Evolutionary conservation across 73 alveolate species (phyloP), one percentile per base, ranked within the genome.

Genomic region (Uronychia setigera): DNA sequence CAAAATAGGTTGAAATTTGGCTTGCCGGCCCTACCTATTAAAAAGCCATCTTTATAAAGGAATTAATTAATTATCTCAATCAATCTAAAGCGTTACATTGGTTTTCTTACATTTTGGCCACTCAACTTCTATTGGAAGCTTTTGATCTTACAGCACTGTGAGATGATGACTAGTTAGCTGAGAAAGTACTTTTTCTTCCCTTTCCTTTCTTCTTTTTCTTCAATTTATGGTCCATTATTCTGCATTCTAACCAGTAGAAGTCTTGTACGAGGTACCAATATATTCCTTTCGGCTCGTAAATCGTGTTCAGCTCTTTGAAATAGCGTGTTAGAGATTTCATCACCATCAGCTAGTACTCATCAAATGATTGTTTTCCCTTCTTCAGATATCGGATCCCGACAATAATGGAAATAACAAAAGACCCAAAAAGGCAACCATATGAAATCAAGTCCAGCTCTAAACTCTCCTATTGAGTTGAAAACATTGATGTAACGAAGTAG

Each of bases 271-370:
- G 67, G 67, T 46, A 46, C 67, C 67, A 46, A 46, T 46, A 46
- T 5, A 46, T 46, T 5, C 67, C 67, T 46, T 46, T 46, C 5
- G 67, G 67, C 67, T 46, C 67, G 67, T 46, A 46, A 19, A 46
- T 46, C 19, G 5, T 5, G 67, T 46, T 46, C 5, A 46, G 5
- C 67, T 46, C n/a, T 46, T 46, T 46, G 67, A 46, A 46, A 46
- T 46, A 46, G n/a, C 19, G 67, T 46, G 67, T 46, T 19, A 46
- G 67, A 19, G 67, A 46, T 19, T 46, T 46, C 67, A 46, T 46
- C 67, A 46, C 67, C 67, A 46, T 46, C 67, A 46, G 67, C 67
- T 46, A 19, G 67, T 46, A 46, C 67, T 46, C 67, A 19, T 46
- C 67, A 46, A 46, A 46, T 19, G 67, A 46, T 46, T 46, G n/a